phyloP scores from a whole-genome alignment of 2,329 filamentous ascomycete species.

The Colletotrichum magnum region DNA sequence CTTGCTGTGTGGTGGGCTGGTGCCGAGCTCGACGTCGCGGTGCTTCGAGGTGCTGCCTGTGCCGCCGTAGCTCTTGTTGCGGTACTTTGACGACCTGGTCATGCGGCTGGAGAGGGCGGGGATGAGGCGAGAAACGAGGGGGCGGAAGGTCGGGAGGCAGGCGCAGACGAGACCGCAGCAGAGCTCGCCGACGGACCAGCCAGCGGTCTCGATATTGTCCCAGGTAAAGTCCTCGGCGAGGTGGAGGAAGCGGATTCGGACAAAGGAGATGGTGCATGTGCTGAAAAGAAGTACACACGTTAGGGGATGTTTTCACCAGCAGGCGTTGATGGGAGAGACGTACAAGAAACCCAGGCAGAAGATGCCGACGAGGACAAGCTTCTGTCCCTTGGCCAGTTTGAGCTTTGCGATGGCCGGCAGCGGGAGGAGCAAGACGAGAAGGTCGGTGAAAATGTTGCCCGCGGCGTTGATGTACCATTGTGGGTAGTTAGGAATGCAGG shows the following conservation, averaged over 20 bases:
- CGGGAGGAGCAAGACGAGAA: slow-evolving; percentile 41
- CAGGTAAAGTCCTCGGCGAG: slow-evolving; percentile 42
- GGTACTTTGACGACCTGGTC: slow-evolving; percentile 22
- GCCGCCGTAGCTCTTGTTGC: background rate
- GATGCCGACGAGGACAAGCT: slow-evolving; percentile 45
- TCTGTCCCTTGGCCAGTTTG: slow-evolving; percentile 37
- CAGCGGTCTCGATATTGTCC: slow-evolving; percentile 44
- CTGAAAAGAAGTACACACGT: slow-evolving; percentile 4
- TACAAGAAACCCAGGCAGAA: slow-evolving; percentile 44
- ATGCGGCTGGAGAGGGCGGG: slow-evolving; percentile 15
- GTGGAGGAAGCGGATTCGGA: slow-evolving; percentile 44
- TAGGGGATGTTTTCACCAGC: background rate
- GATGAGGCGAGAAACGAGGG: slow-evolving; percentile 38
- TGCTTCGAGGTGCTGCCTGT: slow-evolving; percentile 3
- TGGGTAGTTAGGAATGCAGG: slow-evolving; percentile 43
- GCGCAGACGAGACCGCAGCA: slow-evolving; percentile 43
- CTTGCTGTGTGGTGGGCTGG: background rate
- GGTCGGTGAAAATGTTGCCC: slow-evolving; percentile 42
- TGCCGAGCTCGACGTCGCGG: slow-evolving; percentile 27
- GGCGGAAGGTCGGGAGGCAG: slow-evolving; percentile 45
- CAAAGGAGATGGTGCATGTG: slow-evolving; percentile 45
- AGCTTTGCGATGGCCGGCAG: slow-evolving; percentile 40
- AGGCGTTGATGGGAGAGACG: slow-evolving; percentile 5
- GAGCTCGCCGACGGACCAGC: slow-evolving; percentile 45
- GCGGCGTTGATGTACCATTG: slow-evolving; percentile 46